These are phyloP conservation scores for Lignosus rhinocerotis DNA, from an alignment of 1,284 basidiomycete species.

Conservation along the genomic window DNA sequence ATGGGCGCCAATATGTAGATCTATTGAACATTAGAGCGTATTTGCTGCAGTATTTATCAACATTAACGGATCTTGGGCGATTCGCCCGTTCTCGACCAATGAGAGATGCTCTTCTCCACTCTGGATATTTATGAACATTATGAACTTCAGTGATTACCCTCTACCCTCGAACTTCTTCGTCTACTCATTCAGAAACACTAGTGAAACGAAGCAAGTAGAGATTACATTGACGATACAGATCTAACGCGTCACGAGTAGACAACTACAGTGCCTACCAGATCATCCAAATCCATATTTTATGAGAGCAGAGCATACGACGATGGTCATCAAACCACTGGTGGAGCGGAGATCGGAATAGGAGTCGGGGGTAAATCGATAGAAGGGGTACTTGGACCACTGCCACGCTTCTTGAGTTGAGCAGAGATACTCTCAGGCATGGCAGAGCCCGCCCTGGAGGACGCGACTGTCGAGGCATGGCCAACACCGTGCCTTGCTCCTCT, in stretches of 20 bases:
- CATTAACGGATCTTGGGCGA: too few species aligned
- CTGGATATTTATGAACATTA: too few species aligned
- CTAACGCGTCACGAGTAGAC: background rate
- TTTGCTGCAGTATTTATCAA: too few species aligned
- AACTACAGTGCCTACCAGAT: background rate
- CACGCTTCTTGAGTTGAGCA: constrained; percentile 20
- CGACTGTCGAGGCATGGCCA: constrained; percentile 14
- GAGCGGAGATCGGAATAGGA: constrained; percentile 9
- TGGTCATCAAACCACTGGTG: constrained; percentile 4
- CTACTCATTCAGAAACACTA: background rate
- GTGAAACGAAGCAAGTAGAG: background rate
- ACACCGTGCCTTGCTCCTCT: constrained; percentile 17
- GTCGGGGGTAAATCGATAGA: constrained; percentile 13
- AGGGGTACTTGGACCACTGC: constrained; percentile 20
- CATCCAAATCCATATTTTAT: background rate
- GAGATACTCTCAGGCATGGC: constrained; percentile 21
- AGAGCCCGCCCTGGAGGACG: constrained; percentile 22
- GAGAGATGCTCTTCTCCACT: too few species aligned
- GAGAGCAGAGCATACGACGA: background rate
- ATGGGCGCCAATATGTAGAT: constrained; percentile 9
- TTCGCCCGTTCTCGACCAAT: too few species aligned
- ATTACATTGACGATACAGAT: background rate
- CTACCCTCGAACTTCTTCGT: too few species aligned
- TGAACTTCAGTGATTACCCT: too few species aligned
- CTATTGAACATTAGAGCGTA: too few species aligned